Evolutionary conservation across 1,284 basidiomycete genomes (phyloP).

Genomic region (Porogramme epimiltina): DNA sequence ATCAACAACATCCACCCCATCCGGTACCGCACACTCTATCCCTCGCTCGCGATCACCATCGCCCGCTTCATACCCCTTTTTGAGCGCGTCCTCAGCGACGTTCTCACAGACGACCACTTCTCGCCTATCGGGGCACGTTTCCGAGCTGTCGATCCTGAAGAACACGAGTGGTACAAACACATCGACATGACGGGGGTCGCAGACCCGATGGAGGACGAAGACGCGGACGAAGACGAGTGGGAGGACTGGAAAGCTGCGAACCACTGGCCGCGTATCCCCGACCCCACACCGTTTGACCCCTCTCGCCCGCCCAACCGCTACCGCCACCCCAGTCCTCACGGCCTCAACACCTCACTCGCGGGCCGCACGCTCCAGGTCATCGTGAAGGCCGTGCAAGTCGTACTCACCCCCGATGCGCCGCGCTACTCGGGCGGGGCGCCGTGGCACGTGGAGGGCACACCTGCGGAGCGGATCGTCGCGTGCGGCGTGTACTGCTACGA

Average conservation of each 20-base stretch:
- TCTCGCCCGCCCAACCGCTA: background rate
- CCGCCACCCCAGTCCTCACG: too few species aligned
- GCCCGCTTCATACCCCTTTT: conserved; percentile 7
- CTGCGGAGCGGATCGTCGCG: conserved; percentile 50
- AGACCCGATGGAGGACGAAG: background rate
- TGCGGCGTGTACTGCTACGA: conserved; percentile 18
- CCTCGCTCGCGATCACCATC: background rate
- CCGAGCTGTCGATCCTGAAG: background rate
- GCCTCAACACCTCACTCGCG: background rate
- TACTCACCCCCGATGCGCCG: background rate
- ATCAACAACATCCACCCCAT: conserved; percentile 12
- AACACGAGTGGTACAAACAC: background rate
- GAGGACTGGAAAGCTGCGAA: background rate
- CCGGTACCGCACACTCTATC: background rate
- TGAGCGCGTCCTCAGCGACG: conserved; percentile 7
- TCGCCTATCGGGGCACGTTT: background rate
- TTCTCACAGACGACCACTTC: background rate
- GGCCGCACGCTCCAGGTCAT: conserved; percentile 11
- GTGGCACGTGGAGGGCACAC: conserved; percentile 36
- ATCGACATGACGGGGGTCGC: background rate
- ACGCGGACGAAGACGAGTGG: background rate
- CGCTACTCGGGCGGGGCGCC: conserved; percentile 9
- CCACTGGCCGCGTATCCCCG: conserved; percentile 4
- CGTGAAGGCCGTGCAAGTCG: background rate
- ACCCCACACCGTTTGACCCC: conserved; percentile 5